Evolutionary conservation across 2,329 filamentous ascomycete species (phyloP).

Genomic region (Podosphaera xanthii): DNA sequence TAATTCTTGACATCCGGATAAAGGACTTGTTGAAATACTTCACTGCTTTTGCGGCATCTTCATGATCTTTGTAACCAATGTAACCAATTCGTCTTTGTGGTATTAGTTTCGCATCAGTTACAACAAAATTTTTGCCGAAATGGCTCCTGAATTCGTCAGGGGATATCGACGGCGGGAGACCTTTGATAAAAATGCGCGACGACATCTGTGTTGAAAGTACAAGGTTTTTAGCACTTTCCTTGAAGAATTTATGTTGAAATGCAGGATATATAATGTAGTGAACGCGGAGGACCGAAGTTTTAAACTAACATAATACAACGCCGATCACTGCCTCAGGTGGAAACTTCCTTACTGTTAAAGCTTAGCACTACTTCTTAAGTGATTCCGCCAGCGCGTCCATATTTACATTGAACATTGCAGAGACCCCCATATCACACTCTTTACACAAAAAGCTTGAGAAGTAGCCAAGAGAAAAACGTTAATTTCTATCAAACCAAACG

Average conservation of each 20-base stretch:
- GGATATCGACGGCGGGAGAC: slow-evolving; percentile 64
- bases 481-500: no score
- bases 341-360: no score
- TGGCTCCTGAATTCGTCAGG: slow-evolving; percentile 75
- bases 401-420: no score
- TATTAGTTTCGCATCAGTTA: slow-evolving; percentile 87
- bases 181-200: slow-evolving; percentile 58
- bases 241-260: no score
- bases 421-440: no score
- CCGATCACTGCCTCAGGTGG: not conserved
- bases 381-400: no score
- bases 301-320: not conserved
- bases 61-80: slow-evolving; percentile 69
- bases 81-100: slow-evolving; percentile 81
- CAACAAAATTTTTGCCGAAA: slow-evolving; percentile 51
- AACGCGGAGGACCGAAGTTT: not conserved
- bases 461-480: no score
- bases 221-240: no score
- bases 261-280: no score
- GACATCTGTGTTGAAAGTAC: slow-evolving; percentile 11
- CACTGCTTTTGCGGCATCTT: slow-evolving; percentile 62
- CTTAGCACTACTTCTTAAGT: no score
- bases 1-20: slow-evolving; percentile 86
- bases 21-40: slow-evolving; percentile 92
- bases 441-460: no score